Conservation (phyloP, 345 rosid species). For the Boechera divaricarpa region DNA sequence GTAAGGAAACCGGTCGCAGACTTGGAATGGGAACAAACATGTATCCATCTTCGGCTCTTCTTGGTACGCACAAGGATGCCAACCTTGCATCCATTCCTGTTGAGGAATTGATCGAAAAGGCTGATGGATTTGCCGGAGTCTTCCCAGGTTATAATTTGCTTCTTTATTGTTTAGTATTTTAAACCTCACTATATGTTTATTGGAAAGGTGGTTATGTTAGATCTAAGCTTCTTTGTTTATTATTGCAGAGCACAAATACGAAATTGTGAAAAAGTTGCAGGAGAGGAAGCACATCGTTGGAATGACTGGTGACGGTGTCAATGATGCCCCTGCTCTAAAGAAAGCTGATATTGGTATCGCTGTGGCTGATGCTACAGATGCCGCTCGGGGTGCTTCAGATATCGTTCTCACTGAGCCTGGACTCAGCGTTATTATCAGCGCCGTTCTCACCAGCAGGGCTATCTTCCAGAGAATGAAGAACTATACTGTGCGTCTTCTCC, state of each 20-base stretch:
- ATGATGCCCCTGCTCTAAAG: conserved; percentile 97
- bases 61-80: conserved; percentile 83
- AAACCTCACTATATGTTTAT: not conserved
- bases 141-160: conserved; percentile 66
- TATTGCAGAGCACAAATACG: conserved; percentile 86
- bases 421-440: conserved; percentile 90
- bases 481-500: conserved; percentile 68
- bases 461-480: conserved; percentile 99
- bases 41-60: conserved; percentile 96
- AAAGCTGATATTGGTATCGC: conserved; percentile 98
- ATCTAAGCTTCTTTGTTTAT: conserved; percentile 27
- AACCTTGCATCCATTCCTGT: conserved; percentile 79
- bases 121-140: conserved; percentile 98
- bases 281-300: conserved; percentile 97
- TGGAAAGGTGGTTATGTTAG: conserved; percentile 1
- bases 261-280: conserved; percentile 91
- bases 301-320: conserved; percentile 99
- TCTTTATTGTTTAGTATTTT: not conserved
- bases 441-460: conserved; percentile 96
- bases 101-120: conserved; percentile 95
- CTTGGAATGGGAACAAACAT: conserved; percentile 99
- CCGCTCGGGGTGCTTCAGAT: conserved; percentile 95
- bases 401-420: conserved; percentile 99
- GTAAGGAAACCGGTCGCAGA: conserved; percentile 95
- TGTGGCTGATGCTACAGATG: conserved; percentile 99